Base-by-base conservation (phyloP, 139 green algal species). In the Mesotaenium endlicherianum region DNA sequence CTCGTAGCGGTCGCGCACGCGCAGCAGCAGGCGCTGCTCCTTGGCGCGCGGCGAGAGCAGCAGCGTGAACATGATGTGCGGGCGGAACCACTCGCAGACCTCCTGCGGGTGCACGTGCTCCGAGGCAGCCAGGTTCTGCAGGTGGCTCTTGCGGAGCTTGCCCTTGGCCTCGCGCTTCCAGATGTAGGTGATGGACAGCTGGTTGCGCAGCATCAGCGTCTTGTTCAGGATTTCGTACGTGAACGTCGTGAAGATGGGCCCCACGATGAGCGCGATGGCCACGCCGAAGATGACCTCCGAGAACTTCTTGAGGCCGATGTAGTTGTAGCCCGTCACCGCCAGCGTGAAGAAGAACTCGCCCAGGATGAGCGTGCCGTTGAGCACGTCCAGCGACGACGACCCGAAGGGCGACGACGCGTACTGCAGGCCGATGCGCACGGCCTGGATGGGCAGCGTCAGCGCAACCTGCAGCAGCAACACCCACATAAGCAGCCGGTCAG, bases 361-460 rank as follows among this genome's bases (percentile, higher is more conserved):
- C 0, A 71, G 60, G 1, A 34, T 34, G n/a, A 71, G 60, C 30
- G 41, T 30, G n/a, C 31, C 40, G 60, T 71, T 71, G 60, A 71
- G 60, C 5, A 71, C 14, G 34, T 71, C 60, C 31, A 44, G 60
- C 30, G 60, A 71, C 31, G 41, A 71, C n/a, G 60, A 34, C 20
- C 31, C 31, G 34, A 71, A 71, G 60, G 60, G 60, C n/a, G 60
- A 71, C 30, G 60, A 30, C 2, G 31, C 60, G 60, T 71, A 71
- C 60, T 71, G 60, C 31, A 41, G 30, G 60, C 60, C 60, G 60
- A 71, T 71, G 60, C 60, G 60, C 6, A 71, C 41, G 60, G 60
- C 60, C 31, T 71, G 60, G 2, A 71, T 34, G 60, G 60, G 60
- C 1, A 71, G 60, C n/a, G 60, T 71, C 60, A 71, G n/a, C n/a